These are phyloP conservation scores for Durotheca rogersii DNA, from an alignment of 495 filamentous ascomycete species.

Conservation along the genomic window DNA sequence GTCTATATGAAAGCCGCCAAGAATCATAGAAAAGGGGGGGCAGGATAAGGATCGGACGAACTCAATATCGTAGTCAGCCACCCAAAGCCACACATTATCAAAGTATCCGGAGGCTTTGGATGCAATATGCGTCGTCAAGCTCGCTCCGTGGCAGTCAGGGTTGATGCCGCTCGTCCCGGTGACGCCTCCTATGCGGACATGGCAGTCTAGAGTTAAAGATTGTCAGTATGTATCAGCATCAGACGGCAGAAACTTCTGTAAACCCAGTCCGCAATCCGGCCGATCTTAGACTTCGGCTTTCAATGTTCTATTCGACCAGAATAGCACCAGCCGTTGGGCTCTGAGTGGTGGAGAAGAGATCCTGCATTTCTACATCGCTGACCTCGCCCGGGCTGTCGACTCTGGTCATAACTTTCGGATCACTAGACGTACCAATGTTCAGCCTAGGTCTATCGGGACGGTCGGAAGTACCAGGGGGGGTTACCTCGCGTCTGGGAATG, in stretches of 20 bases:
- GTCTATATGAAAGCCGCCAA: neutral
- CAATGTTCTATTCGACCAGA: conserved; percentile 26
- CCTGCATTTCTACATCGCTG: conserved; percentile 58
- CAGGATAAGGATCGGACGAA: conserved; percentile 23
- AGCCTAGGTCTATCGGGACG: neutral
- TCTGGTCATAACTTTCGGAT: conserved; percentile 53
- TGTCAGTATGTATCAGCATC: neutral
- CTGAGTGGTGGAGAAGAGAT: conserved; percentile 48
- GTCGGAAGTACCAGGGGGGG: neutral
- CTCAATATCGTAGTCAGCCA: conserved; percentile 60
- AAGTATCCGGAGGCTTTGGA: conserved; percentile 58
- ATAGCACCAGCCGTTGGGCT: conserved; percentile 46
- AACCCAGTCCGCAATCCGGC: conserved; percentile 46
- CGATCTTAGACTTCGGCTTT: conserved; percentile 43
- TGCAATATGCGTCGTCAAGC: conserved; percentile 66
- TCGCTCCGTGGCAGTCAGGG: conserved; percentile 53
- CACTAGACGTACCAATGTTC: conserved; percentile 13
- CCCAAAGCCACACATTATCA: conserved; percentile 74
- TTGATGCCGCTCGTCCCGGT: conserved; percentile 48
- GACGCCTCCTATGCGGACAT: conserved; percentile 69
- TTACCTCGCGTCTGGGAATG: conserved; percentile 46
- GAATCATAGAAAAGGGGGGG: neutral
- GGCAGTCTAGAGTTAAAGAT: conserved; percentile 51
- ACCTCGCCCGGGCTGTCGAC: conserved; percentile 53
- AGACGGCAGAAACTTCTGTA: neutral